Evolutionary conservation across 2,329 filamentous ascomycete species (phyloP), one percentile per base, ranked within the genome.

Genomic region (Aureobasidium leucospermi): DNA sequence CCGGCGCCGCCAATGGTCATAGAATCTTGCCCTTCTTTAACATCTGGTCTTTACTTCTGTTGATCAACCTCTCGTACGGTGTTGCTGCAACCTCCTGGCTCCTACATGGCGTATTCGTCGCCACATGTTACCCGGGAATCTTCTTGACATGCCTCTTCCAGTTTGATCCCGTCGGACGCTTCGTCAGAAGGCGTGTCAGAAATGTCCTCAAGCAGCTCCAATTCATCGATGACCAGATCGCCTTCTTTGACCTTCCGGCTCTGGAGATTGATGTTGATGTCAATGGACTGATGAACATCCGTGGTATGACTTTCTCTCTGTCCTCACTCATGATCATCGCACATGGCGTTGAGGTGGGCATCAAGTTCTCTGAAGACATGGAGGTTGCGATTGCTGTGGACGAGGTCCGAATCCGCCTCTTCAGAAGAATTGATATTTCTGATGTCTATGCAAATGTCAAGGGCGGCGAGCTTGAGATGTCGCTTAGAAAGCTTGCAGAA

Each of bases 361-460:
- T 81, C 64, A 81, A 79, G 63, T 66, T 81, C 4, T 74, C 75
- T 6, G 75, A 79, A 45, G 79, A 81, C 49, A 77, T 81, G 60
- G 80, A 83, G 65, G 66, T 83, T 13, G 78, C 79, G 0, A 76
- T 82, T 47, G 76, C 78, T 60, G 74, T 73, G 2, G 79, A 82
- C 51, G 73, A 78, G 60, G 78, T 81, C 1, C 73, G 69, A 5
- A 74, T 82, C 19, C 70, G 69, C 2, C 68, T 83, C 0, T 80
- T 82, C 63, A 70, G 80, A 41, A 69, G 73, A 5, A 78, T 82
- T 36, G 73, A 77, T n/a, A 73, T 82, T 36, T 76, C 76, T 4
- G 77, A 82, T 61, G 77, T 81, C 10, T 82, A 77, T 65, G 78
- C 74, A n/a, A 81, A 81, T 65, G 66, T 81, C 49, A 82, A 82